Evolutionary conservation across 768 basidiomycete species (phyloP), one percentile per base, ranked within the genome.

Genomic region (Leccinum broughii): DNA sequence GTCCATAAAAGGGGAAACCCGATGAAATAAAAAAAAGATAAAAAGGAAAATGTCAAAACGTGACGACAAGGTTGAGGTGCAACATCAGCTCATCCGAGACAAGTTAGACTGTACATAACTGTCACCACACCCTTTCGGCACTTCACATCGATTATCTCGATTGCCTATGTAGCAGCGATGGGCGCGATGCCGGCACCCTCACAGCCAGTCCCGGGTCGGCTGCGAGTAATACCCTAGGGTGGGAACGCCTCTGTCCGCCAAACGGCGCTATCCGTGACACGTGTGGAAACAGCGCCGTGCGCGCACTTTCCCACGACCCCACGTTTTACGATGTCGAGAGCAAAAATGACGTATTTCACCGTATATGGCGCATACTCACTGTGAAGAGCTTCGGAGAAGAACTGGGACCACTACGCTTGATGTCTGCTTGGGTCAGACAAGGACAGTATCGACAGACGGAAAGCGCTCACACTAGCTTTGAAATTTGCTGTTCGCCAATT

Each of bases 321-420:
- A 77, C 77, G 76, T 77, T 78, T 76, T 68, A 66, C 77, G 67
- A 64, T 60, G 76, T 69, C 68, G 54, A 74, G 57, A 60, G 57
- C 32, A 35, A 65, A 34, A 62, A 64, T 75, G 68, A 71, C 67
- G 74, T 74, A 70, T 63, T 60, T 50, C n/a, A 48, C 55, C 39
- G 37, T 49, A 46, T 44, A 52, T 44, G 39, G 20, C 14, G 62
- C 46, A 46, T 13, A 73, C 72, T 73, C 66, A 69, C 72, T 56
- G 55, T 70, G 49, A 55, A 35, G 48, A 26, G 24, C 55, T 60
- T 54, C 52, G 20, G 17, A 48, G 46, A 13, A 48, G 11, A 34
- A 54, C 28, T 39, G 35, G 32, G 28, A 39, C 22, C 13, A 11
- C 39, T 22, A 30, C 26, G 35, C 37, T 62, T 30, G 59, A 24